phyloP scores from a whole-genome alignment of 768 basidiomycete genomes.

The Trametes cinnabarina region DNA sequence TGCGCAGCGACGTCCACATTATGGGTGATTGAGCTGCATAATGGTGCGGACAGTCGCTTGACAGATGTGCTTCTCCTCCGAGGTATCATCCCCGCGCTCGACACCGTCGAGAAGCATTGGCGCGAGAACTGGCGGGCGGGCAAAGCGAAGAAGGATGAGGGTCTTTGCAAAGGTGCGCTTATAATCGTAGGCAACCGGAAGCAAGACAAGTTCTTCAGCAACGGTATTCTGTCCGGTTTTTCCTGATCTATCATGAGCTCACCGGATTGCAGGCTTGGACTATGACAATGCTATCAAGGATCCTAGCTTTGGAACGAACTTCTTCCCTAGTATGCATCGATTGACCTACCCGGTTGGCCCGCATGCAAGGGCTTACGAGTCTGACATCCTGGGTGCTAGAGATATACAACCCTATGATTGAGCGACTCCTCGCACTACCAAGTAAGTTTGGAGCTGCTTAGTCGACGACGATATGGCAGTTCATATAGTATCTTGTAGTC shows the following conservation, averaged over 20 bases:
- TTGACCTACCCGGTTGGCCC: background rate
- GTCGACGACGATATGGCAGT: background rate
- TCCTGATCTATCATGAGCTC: background rate
- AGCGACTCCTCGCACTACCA: constrained; percentile 71
- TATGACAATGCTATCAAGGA: constrained; percentile 51
- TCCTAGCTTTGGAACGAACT: constrained; percentile 59
- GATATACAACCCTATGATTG: constrained; percentile 70
- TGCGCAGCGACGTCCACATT: constrained; percentile 51
- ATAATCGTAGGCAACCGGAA: constrained; percentile 72
- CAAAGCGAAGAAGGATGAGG: constrained; percentile 42
- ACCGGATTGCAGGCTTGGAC: constrained; percentile 53
- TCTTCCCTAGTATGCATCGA: constrained; percentile 56
- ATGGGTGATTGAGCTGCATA: constrained; percentile 82
- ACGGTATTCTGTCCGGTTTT: constrained; percentile 43
- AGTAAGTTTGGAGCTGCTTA: constrained; percentile 48
- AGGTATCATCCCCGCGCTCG: constrained; percentile 67
- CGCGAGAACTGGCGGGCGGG: constrained; percentile 47
- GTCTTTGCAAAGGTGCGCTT: constrained; percentile 63
- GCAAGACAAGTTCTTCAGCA: constrained; percentile 90
- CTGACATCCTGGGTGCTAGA: constrained; percentile 38
- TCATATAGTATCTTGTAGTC: constrained; percentile 41
- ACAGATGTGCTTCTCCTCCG: constrained; percentile 55
- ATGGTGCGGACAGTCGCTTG: constrained; percentile 72
- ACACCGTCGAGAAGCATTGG: constrained; percentile 75
- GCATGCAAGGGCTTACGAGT: background rate